Percentiles rank a stretch among this genome's conserved stretches.
phyloP scores from a whole-genome alignment of 2,329 filamentous ascomycete species.

The Dryadomyces quercus-mongolicae region DNA sequence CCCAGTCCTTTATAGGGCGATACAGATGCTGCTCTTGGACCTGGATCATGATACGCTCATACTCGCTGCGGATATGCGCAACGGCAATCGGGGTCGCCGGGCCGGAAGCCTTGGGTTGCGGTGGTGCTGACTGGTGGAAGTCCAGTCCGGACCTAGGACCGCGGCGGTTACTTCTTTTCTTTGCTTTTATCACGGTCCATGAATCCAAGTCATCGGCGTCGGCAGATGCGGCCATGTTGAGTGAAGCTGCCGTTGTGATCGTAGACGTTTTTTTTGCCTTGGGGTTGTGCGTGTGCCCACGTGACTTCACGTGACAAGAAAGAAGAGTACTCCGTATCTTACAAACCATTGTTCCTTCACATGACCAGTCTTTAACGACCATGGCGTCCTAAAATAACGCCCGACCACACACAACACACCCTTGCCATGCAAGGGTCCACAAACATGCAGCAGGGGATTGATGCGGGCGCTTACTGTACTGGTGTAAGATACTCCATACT shows the following conservation, averaged over 20 bases:
- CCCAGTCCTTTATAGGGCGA: constrained; percentile 20
- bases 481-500: too few species aligned
- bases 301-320: too few species aligned
- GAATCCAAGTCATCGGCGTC: background rate
- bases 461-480: background rate
- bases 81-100: background rate
- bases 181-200: background rate
- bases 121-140: background rate
- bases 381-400: too few species aligned
- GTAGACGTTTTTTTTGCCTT: too few species aligned
- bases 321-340: too few species aligned
- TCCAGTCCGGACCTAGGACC: background rate
- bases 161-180: background rate
- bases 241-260: background rate
- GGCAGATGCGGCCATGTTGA: background rate
- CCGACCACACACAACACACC: too few species aligned
- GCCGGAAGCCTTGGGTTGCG: background rate
- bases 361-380: too few species aligned
- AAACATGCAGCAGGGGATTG: background rate
- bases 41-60: constrained; percentile 10
- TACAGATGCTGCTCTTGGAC: constrained; percentile 18
- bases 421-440: too few species aligned
- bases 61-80: constrained; percentile 15
- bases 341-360: too few species aligned
- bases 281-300: too few species aligned